phyloP scores from a whole-genome alignment of 768 basidiomycete species.

The Leccinum arenicola region DNA sequence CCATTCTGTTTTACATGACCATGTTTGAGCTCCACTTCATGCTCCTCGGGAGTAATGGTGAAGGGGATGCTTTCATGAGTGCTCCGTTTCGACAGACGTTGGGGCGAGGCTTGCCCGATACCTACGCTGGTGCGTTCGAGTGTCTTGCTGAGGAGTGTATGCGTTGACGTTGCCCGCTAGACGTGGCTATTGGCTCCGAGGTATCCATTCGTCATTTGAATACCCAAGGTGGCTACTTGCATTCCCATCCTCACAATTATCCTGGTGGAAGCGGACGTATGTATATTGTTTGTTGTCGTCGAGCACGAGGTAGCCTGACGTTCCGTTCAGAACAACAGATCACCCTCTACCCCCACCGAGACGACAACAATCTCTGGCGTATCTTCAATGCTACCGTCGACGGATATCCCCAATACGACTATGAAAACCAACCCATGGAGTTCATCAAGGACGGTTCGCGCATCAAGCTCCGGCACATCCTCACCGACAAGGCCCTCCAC shows the following conservation, averaged over 20 bases:
- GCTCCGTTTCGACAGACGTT: slow-evolving; percentile 98
- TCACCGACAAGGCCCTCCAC: slow-evolving; percentile 85
- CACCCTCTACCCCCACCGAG: slow-evolving; percentile 98
- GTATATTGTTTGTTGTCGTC: slow-evolving; percentile 20
- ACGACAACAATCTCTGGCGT: slow-evolving; percentile 92
- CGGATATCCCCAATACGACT: slow-evolving; percentile 43
- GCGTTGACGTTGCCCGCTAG: slow-evolving; percentile 36
- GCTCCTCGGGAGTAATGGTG: slow-evolving; percentile 85
- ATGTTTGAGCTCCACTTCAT: slow-evolving; percentile 97
- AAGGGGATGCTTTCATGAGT: slow-evolving; percentile 99
- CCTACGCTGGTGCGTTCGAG: slow-evolving; percentile 70
- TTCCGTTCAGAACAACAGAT: slow-evolving; percentile 84
- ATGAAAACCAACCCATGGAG: slow-evolving; percentile 49
- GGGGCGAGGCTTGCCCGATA: slow-evolving; percentile 85
- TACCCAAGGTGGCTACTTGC: slow-evolving; percentile 98
- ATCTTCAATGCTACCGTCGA: slow-evolving; percentile 71
- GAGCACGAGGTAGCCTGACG: background rate
- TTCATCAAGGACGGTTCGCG: slow-evolving; percentile 65
- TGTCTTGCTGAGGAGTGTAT: background rate
- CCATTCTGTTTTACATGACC: slow-evolving; percentile 86
- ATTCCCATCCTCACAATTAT: slow-evolving; percentile 90
- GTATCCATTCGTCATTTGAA: slow-evolving; percentile 88
- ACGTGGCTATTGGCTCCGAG: slow-evolving; percentile 81
- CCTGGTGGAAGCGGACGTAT: slow-evolving; percentile 88
- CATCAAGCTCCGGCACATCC: slow-evolving; percentile 78